Percentiles rank a stretch among this genome's conserved stretches.
phyloP scores from a whole-genome alignment of 1,284 basidiomycete species.

The Cutaneotrichosporon sp. region DNA sequence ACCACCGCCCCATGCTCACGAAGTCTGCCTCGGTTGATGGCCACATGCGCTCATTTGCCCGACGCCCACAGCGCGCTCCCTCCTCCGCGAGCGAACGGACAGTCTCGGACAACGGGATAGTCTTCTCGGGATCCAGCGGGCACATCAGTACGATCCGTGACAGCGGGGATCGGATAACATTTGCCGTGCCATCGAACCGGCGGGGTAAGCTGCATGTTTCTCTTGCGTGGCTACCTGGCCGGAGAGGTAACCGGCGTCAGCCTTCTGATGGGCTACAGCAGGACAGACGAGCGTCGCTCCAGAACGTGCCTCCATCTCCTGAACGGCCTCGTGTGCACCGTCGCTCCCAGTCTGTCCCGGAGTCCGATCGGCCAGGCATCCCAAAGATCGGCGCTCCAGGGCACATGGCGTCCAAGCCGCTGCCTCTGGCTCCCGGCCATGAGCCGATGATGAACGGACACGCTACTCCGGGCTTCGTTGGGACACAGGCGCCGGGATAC shows the following conservation, averaged over 20 bases:
- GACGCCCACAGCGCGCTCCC: neutral
- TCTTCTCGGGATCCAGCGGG: neutral
- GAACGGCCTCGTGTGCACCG: neutral
- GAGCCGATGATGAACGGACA: too few species aligned
- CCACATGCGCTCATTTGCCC: neutral
- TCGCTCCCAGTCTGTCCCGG: neutral
- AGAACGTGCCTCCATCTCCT: neutral
- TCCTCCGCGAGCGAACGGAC: neutral
- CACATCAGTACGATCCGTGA: neutral
- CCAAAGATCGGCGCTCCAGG: too few species aligned
- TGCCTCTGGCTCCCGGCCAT: too few species aligned
- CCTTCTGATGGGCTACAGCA: neutral
- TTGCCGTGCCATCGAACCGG: neutral
- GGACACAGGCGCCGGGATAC: too few species aligned
- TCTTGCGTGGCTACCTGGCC: conserved; percentile 1
- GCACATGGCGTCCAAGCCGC: neutral
- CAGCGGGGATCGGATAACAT: neutral
- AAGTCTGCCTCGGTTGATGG: neutral
- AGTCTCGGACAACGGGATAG: neutral
- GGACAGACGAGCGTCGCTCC: neutral
- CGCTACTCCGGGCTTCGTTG: too few species aligned
- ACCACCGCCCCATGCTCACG: neutral
- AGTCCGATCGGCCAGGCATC: too few species aligned
- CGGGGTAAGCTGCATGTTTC: conserved; percentile 1
- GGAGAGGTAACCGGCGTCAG: neutral